These are phyloP conservation scores for Nannochloropsis gaditana DNA, from an alignment of 108 stramenopile genomes.

Conservation along the genomic window DNA sequence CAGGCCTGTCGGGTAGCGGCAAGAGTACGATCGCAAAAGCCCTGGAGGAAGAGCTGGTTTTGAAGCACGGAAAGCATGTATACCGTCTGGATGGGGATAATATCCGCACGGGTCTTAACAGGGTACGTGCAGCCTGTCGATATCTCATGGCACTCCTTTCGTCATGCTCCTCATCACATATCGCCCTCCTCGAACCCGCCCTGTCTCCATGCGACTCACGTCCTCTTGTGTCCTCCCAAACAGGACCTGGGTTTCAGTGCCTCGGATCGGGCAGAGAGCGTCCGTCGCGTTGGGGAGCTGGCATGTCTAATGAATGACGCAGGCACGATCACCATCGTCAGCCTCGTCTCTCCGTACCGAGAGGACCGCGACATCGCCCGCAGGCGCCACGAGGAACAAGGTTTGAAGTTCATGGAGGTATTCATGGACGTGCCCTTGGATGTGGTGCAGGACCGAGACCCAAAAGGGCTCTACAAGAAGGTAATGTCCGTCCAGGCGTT, in stretches of 20 bases:
- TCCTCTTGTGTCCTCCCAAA: neutral
- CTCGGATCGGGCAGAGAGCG: slow-evolving; percentile 87
- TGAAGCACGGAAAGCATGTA: slow-evolving; percentile 86
- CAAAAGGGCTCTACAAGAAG: slow-evolving; percentile 63
- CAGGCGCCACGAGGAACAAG: slow-evolving; percentile 89
- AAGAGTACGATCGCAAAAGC: slow-evolving; percentile 97
- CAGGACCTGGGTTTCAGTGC: slow-evolving; percentile 74
- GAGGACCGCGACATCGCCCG: slow-evolving; percentile 82
- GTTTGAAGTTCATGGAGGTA: slow-evolving; percentile 94
- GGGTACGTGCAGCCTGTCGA: slow-evolving; percentile 54
- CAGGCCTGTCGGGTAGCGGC: slow-evolving; percentile 84
- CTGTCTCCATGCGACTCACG: neutral
- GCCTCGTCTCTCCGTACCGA: slow-evolving; percentile 87
- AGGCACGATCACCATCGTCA: slow-evolving; percentile 92
- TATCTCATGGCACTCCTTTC: neutral
- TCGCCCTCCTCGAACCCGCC: neutral
- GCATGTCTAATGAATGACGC: slow-evolving; percentile 88
- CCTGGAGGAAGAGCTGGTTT: slow-evolving; percentile 85
- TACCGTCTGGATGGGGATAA: slow-evolving; percentile 96
- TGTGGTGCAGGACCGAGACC: slow-evolving; percentile 73
- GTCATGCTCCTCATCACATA: neutral
- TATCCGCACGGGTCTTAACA: slow-evolving; percentile 65
- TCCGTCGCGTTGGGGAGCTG: slow-evolving; percentile 90
- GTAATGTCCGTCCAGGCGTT: neutral
- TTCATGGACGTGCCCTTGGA: slow-evolving; percentile 95